Conservation (phyloP, 495 filamentous ascomycete genomes). For the Thozetella sp. region DNA sequence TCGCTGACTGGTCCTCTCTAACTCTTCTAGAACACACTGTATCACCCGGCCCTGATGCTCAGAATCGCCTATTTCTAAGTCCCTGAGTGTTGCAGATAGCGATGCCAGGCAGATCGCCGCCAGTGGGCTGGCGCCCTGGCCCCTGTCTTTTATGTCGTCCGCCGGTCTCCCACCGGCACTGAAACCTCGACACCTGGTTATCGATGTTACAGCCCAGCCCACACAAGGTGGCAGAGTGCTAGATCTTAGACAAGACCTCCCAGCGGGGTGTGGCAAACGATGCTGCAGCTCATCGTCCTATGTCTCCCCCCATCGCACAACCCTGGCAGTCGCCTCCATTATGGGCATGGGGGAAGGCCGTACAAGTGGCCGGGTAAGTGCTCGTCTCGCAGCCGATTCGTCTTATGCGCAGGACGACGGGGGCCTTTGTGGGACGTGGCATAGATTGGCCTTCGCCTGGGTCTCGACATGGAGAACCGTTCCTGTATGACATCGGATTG, state of each 20-base stretch:
- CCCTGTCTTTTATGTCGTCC: neutral
- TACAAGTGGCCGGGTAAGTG: too few species aligned
- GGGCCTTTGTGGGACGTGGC: neutral
- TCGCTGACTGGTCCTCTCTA: neutral
- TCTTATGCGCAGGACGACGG: too few species aligned
- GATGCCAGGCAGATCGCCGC: neutral
- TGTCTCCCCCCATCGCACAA: neutral
- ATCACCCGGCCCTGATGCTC: neutral
- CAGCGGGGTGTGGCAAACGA: conserved; percentile 14
- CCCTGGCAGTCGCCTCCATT: neutral
- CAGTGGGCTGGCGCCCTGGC: neutral
- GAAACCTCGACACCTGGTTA: conserved; percentile 12
- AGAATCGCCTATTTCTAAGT: neutral
- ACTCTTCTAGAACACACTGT: neutral
- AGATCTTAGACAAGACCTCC: conserved; percentile 30
- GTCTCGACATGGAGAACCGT: neutral
- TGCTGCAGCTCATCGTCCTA: conserved; percentile 9
- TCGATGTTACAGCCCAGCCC: conserved; percentile 10
- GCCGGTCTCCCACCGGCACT: conserved; percentile 12
- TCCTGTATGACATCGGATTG: neutral
- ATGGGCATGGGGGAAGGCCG: neutral
- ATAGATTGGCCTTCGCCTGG: neutral
- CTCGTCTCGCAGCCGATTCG: too few species aligned
- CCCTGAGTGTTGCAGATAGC: conserved; percentile 3
- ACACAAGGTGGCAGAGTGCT: conserved; percentile 18